phyloP scores from a whole-genome alignment of 306 rosid genomes.

The Luffa aegyptiaca region DNA sequence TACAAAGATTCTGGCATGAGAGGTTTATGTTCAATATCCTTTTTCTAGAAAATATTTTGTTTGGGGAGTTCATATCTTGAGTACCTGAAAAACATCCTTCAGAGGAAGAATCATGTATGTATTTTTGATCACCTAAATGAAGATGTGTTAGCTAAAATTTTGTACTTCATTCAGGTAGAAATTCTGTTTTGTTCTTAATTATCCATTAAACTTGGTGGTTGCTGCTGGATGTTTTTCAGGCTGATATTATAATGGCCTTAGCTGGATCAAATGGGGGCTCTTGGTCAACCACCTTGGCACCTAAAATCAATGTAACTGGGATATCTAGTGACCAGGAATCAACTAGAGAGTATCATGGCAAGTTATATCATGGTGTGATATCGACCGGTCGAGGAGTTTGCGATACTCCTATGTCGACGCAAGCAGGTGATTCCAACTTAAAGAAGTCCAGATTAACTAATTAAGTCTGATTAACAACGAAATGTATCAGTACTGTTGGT shows the following conservation, averaged over 20 bases:
- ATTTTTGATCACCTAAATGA: neutral
- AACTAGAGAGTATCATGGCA: neutral
- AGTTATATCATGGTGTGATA: neutral
- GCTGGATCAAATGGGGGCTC: constrained; percentile 98
- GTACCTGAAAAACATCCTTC: neutral
- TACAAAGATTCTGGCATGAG: too few relatives aligned
- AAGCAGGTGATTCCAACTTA: constrained; percentile 1
- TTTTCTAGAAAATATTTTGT: neutral
- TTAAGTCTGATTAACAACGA: neutral
- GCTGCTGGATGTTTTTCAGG: constrained; percentile 36
- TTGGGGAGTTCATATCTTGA: neutral
- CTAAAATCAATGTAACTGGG: constrained; percentile 36
- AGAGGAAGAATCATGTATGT: neutral
- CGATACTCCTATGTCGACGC: neutral
- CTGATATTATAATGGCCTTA: constrained; percentile 86
- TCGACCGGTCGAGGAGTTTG: neutral
- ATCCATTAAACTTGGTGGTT: neutral
- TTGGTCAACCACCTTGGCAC: constrained; percentile 78
- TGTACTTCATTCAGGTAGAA: neutral
- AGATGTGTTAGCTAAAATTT: neutral
- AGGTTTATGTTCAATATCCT: neutral
- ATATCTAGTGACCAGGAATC: neutral
- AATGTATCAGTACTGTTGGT: neutral
- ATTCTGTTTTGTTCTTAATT: neutral
- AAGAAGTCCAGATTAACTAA: neutral